phyloP scores from a whole-genome alignment of 495 filamentous ascomycete genomes.

The Chlorociboria aeruginascens region DNA sequence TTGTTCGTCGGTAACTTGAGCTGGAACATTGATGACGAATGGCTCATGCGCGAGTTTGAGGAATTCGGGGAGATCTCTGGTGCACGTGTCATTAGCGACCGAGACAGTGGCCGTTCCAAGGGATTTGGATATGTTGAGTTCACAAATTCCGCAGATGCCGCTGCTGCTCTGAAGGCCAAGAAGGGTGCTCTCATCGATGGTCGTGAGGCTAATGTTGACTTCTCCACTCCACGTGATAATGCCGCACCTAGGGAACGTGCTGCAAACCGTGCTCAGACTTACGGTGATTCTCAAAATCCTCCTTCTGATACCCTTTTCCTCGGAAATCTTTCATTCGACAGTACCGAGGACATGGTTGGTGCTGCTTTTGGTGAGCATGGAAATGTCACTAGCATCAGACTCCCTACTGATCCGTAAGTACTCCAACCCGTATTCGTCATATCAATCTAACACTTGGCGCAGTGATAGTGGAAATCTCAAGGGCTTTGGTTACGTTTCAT shows the following conservation, averaged over 20 bases:
- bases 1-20: slow-evolving; percentile 91
- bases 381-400: slow-evolving; percentile 62
- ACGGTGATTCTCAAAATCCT: slow-evolving; percentile 65
- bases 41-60: slow-evolving; percentile 78
- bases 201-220: slow-evolving; percentile 82
- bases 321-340: slow-evolving; percentile 83
- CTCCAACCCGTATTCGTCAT: not conserved
- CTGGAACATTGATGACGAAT: slow-evolving; percentile 90
- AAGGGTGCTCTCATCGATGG: slow-evolving; percentile 72
- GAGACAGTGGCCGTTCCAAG: slow-evolving; percentile 70
- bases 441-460: slow-evolving; percentile 25
- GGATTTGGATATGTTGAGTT: slow-evolving; percentile 98
- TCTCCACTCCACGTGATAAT: slow-evolving; percentile 55
- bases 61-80: slow-evolving; percentile 64
- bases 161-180: slow-evolving; percentile 70
- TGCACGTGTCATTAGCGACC: slow-evolving; percentile 75
- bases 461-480: slow-evolving; percentile 77
- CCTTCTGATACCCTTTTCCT: slow-evolving; percentile 83
- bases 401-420: slow-evolving; percentile 73
- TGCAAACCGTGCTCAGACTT: slow-evolving; percentile 57
- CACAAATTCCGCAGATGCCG: slow-evolving; percentile 50
- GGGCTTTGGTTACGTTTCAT: slow-evolving; percentile 92
- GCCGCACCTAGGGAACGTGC: slow-evolving; percentile 42
- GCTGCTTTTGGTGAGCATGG: slow-evolving; percentile 65
- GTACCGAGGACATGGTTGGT: slow-evolving; percentile 60